Evolutionary conservation across 352 stramenopile genomes (phyloP), one percentile per base, ranked within the genome.

Genomic region (Phytopythium sindhum): DNA sequence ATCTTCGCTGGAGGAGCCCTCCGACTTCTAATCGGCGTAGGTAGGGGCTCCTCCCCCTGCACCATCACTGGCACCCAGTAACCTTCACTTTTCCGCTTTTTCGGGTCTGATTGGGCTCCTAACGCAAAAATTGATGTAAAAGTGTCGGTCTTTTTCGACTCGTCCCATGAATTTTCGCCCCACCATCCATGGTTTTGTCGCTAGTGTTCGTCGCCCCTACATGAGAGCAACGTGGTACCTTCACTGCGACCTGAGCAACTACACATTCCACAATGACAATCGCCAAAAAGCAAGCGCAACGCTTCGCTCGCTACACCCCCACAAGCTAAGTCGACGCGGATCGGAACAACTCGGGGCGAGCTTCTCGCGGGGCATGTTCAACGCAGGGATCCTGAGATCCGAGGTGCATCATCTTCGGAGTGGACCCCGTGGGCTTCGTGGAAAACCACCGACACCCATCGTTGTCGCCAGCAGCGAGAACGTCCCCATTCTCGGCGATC

Each of bases 121-220:
- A 45, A 21, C 39, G 39, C 39, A n/a, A 45, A 33, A 29, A 19
- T 53, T 53, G 7, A 44, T 24, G 47, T n/a, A 17, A 33, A 31
- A 29, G 9, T 51, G 47, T 15, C 47, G 23, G 23, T 53, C 24
- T 31, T 48, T 48, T 53, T 53, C 47, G 47, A 53, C 47, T 53
- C 47, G 47, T 53, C 47, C 11, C 47, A 53, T 53, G 47, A 33
- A 33, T n/a, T 33, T 33, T 31, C 10, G 3, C 14, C 1, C 24
- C 41, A 15, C 39, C 42, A 2, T 19, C 42, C 42, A 48, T 26
- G 4, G 42, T 48, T 51, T 51, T 51, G 44, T 4, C n/a, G 44
- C 44, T 51, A 51, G 44, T 51, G 44, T 51, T 51, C 44, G 44
- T 51, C 44, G 41, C 19, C 41, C 19, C 19, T 51, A 8, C 44